Base-by-base conservation (phyloP, 1,139 yeast genomes). In the Pichia sp. region DNA sequence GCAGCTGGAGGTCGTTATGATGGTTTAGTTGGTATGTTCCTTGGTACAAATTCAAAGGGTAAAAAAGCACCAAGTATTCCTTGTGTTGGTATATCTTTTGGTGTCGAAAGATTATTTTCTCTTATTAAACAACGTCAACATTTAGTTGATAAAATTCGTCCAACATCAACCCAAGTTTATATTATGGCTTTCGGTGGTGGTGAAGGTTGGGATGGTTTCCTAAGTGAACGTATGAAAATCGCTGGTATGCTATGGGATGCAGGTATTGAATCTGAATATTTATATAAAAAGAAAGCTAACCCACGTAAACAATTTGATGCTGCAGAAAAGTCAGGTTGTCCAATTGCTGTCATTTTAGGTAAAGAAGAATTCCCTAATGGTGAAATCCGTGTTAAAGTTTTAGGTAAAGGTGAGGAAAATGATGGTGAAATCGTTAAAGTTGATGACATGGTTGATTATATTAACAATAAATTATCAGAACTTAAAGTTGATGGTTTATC, bases 1-100 rank as follows among this genome's bases (percentile, higher is more conserved):
- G 96, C 96, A 46, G 98, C 96, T 38, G 98, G 98, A 68, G 98
- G 98, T 55, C 86, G 98, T 66, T 92, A 92, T 66, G 98, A 92
- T 65, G 83, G 85, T 57, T 76, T 92, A 52, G 97, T 92, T 30
- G 96, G 96, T 55, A 92, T 92, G 97, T 92, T 92, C 66, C 82
- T 96, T 51, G 74, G 75, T 49, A 74, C 81, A 10, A 61, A 66
- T 41, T 60, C 63, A 26, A 82, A 80, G 60, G 92, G 92, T 55
- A 87, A 89, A 68, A 80, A 80, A 64, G 72, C 76, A 39, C 73
- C 73, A 26, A 83, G 92, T 27, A 89, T 92, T 59, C 98, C 98
- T 25, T 92, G 98, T 72, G 95, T 92, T 42, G 98, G 98, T 65
- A 73, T 90, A 45, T 90, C 97, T 4, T 92, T 92, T 59, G 98